Percentiles rank a stretch among this genome's conserved stretches.
Conservation (phyloP, 225 moss, liverwort and hornwort genomes). For the Marchantia paleacea region DNA sequence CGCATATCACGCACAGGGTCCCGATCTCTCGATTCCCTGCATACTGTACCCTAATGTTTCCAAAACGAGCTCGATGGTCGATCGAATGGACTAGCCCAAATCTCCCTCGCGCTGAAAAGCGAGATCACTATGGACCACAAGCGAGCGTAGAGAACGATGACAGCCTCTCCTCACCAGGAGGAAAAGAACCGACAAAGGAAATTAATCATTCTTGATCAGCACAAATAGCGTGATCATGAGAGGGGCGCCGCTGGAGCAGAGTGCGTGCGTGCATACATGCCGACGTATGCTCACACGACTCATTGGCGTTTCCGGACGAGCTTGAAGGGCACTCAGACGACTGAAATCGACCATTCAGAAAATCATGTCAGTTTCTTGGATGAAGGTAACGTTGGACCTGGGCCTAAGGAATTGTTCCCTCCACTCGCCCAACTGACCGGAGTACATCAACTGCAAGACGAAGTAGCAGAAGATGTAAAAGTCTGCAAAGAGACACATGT, state of each 20-base stretch:
- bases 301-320: no score
- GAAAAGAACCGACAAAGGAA: not conserved
- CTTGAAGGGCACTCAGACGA: no score
- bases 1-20: not conserved
- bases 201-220: not conserved
- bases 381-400: not conserved
- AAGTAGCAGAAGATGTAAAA: conserved; percentile 22
- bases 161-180: not conserved
- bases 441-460: conserved; percentile 3
- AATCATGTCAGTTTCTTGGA: not conserved
- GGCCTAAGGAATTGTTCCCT: conserved; percentile 1
- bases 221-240: no score
- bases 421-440: conserved; percentile 16
- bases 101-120: not conserved
- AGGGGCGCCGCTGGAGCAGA: no score
- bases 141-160: no score
- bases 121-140: not conserved
- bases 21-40: no score
- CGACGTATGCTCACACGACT: no score
- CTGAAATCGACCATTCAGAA: not conserved
- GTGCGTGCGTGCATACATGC: no score
- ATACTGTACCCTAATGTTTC: no score
- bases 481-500: conserved; percentile 15
- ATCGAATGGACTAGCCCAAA: no score
- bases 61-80: no score